phyloP scores from a whole-genome alignment of 2,329 filamentous ascomycete species.

The Nigrograna mackinnonii region DNA sequence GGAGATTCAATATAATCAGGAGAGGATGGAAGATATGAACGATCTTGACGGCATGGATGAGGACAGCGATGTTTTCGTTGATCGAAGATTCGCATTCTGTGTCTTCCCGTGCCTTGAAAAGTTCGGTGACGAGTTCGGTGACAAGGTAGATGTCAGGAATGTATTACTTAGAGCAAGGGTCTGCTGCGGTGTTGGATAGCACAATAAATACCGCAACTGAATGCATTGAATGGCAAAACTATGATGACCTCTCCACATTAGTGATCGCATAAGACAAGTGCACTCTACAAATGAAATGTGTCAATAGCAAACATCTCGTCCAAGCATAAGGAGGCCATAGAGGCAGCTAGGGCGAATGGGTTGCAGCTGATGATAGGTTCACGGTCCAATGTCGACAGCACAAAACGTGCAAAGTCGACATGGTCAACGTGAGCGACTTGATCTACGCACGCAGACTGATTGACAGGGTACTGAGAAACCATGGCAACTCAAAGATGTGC shows the following conservation, averaged over 20 bases:
- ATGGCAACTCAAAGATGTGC: conserved; percentile 99
- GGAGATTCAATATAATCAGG: conserved; percentile 19
- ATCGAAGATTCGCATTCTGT: conserved; percentile 29
- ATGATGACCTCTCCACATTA: too few relatives aligned
- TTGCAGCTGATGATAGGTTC: too few relatives aligned
- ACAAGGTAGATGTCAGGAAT: conserved; percentile 26
- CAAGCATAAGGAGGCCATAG: too few relatives aligned
- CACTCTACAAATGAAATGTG: too few relatives aligned
- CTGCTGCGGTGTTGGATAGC: conserved; percentile 22
- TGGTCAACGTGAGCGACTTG: conserved; percentile 38
- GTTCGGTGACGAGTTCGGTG: conserved; percentile 28
- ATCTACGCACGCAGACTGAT: conserved; percentile 97
- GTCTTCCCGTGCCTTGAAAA: conserved; percentile 38
- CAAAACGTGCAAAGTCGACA: conserved; percentile 36
- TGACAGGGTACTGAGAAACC: conserved; percentile 78
- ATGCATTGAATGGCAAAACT: too few relatives aligned
- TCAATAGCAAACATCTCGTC: too few relatives aligned
- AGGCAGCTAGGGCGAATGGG: too few relatives aligned
- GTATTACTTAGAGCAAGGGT: conserved; percentile 35
- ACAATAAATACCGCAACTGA: too few relatives aligned
- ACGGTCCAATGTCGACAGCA: conserved; percentile 31
- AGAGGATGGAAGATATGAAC: conserved; percentile 35
- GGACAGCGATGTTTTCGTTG: conserved; percentile 13
- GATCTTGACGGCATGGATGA: conserved; percentile 29
- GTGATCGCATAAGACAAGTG: too few relatives aligned